Evolutionary conservation across 148 eudicot species (phyloP).

Genomic region (Drosera capensis): DNA sequence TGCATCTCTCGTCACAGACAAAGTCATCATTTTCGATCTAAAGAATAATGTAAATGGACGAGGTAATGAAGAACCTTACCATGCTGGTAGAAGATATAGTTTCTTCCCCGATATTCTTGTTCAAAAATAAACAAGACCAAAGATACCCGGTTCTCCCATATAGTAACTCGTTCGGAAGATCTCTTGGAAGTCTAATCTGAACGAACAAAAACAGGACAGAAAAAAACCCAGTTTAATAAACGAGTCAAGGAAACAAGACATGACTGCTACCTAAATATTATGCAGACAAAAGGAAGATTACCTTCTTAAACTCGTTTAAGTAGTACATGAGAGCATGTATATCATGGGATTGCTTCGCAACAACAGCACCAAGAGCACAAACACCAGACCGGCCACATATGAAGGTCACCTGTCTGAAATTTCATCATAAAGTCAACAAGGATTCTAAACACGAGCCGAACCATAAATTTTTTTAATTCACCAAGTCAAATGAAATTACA

Average conservation of each 20-base stretch:
- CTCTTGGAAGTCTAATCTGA: constrained; percentile 51
- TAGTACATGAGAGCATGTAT: constrained; percentile 33
- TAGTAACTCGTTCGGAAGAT: constrained; percentile 70
- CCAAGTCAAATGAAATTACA: no score
- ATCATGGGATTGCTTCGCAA: constrained; percentile 50
- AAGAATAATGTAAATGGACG: background rate
- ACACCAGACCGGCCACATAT: constrained; percentile 80
- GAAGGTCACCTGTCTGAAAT: constrained; percentile 60
- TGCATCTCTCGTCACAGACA: constrained; percentile 7
- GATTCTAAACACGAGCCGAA: no score
- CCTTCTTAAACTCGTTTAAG: constrained; percentile 47
- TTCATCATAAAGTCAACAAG: no score
- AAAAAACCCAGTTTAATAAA: no score
- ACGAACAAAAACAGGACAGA: background rate
- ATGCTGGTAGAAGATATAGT: constrained; percentile 36
- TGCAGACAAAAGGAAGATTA: constrained; percentile 6
- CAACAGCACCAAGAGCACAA: constrained; percentile 83
- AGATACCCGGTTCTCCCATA: constrained; percentile 83
- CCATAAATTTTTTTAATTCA: no score
- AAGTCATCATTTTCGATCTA: background rate
- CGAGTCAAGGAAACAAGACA: no score
- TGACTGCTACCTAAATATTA: background rate
- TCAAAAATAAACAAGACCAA: constrained; percentile 74
- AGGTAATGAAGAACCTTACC: constrained; percentile 17
- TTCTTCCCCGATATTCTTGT: constrained; percentile 54